phyloP scores from a whole-genome alignment of 2,329 filamentous ascomycete species.

The Hymenoscyphus scutula region DNA sequence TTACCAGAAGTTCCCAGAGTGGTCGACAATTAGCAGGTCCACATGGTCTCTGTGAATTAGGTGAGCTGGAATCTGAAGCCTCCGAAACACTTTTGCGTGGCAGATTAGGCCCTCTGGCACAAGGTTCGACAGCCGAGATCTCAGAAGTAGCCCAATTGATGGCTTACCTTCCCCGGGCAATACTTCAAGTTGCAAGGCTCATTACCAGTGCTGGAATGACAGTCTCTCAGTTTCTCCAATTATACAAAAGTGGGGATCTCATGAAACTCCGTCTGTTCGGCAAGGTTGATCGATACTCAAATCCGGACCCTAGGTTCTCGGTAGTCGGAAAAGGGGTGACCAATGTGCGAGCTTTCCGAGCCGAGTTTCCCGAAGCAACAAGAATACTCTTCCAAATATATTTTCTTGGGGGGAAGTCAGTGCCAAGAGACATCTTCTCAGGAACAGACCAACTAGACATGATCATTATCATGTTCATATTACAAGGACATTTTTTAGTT shows the following conservation, averaged over 20 bases:
- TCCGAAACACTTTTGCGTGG: conserved; percentile 22
- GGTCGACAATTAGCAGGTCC: conserved; percentile 23
- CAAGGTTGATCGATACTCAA: conserved; percentile 22
- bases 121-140: conserved; percentile 21
- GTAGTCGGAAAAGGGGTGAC: conserved; percentile 28
- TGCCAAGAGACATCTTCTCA: conserved; percentile 26
- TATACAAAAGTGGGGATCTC: conserved; percentile 25
- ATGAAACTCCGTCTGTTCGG: conserved; percentile 29
- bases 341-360: conserved; percentile 24
- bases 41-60: conserved; percentile 24
- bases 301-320: conserved; percentile 19
- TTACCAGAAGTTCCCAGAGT: conserved; percentile 24
- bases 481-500: conserved; percentile 26
- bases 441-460: conserved; percentile 27
- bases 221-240: conserved; percentile 26
- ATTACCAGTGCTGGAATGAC: conserved; percentile 30
- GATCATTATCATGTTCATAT: conserved; percentile 26
- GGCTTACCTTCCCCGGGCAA: conserved; percentile 24
- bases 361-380: conserved; percentile 15
- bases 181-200: conserved; percentile 26
- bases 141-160: conserved; percentile 22
- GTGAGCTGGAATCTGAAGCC: conserved; percentile 24
- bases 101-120: conserved; percentile 16
- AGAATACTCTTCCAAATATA: conserved; percentile 27
- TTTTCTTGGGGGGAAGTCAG: conserved; percentile 25